A percentile compares a stretch with the other conserved stretches of the same genome.
Evolutionary conservation across 75 land plant species (phyloP).

Genomic region (Cunninghamia lanceolata): DNA sequence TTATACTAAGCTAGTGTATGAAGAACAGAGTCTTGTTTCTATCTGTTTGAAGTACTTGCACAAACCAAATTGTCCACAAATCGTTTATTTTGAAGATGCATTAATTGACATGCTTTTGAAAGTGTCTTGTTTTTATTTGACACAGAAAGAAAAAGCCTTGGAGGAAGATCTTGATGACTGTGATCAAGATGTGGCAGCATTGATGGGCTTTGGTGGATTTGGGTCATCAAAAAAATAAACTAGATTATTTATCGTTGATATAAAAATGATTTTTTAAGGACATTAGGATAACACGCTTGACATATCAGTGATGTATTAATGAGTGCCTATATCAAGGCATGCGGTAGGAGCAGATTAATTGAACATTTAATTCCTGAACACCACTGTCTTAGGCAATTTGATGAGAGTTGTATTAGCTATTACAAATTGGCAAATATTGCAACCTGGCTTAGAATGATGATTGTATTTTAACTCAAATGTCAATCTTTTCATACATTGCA

Average conservation of each 20-base stretch:
- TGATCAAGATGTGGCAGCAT: slow-evolving; percentile 81
- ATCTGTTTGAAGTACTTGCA: neutral
- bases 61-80: neutral
- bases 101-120: neutral
- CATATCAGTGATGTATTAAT: neutral
- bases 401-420: neutral
- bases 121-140: slow-evolving; percentile 1
- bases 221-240: slow-evolving; percentile 72
- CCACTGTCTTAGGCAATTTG: neutral
- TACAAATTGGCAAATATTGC: neutral
- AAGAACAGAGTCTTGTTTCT: neutral
- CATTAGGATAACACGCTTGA: neutral
- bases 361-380: neutral
- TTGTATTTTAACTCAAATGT: neutral
- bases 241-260: neutral
- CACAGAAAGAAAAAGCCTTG: slow-evolving; percentile 66
- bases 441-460: neutral
- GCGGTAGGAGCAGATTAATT: neutral
- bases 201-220: slow-evolving; percentile 99
- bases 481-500: neutral
- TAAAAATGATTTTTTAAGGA: neutral
- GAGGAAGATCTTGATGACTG: slow-evolving; percentile 71
- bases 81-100: slow-evolving; percentile 1
- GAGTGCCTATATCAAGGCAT: neutral
- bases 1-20: neutral